A percentile compares a stretch with the other conserved stretches of the same genome.
These are phyloP conservation scores for Fusarium papillatum DNA, from an alignment of 2,329 filamentous ascomycete genomes.

Conservation along the genomic window DNA sequence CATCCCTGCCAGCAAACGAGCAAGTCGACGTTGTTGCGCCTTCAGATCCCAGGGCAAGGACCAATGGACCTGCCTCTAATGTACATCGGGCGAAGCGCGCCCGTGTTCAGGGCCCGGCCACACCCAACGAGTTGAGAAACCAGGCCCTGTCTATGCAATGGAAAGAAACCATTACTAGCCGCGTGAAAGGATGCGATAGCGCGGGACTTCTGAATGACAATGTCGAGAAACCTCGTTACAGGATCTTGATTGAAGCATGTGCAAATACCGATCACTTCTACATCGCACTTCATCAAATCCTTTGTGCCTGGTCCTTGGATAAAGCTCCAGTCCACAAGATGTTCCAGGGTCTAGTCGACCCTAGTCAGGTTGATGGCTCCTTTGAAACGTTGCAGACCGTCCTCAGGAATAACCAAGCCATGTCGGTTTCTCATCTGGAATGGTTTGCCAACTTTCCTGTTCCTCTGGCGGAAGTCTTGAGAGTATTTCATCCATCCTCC, in stretches of 20 bases:
- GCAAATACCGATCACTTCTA: slow-evolving; percentile 71
- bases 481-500: slow-evolving; percentile 4
- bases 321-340: slow-evolving; percentile 49
- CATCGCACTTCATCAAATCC: slow-evolving; percentile 74
- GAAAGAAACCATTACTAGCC: slow-evolving; percentile 17
- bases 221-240: slow-evolving; percentile 62
- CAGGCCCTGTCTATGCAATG: slow-evolving; percentile 17
- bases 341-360: slow-evolving; percentile 22
- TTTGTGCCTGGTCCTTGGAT: slow-evolving; percentile 67
- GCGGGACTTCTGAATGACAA: slow-evolving; percentile 37
- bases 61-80: background rate
- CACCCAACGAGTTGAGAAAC: background rate
- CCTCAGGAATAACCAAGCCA: slow-evolving; percentile 40
- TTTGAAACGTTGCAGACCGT: slow-evolving; percentile 36
- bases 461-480: slow-evolving; percentile 20
- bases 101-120: slow-evolving; percentile 17
- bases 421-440: slow-evolving; percentile 38
- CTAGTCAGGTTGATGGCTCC: slow-evolving; percentile 33
- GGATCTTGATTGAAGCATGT: slow-evolving; percentile 71
- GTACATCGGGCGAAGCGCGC: slow-evolving; percentile 28
- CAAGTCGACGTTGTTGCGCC: background rate
- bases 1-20: background rate
- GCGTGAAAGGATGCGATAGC: slow-evolving; percentile 38
- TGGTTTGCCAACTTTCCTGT: slow-evolving; percentile 49
- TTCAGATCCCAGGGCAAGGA: background rate